Conservation (phyloP, 495 filamentous ascomycete species). For the Neurospora africana region DNA sequence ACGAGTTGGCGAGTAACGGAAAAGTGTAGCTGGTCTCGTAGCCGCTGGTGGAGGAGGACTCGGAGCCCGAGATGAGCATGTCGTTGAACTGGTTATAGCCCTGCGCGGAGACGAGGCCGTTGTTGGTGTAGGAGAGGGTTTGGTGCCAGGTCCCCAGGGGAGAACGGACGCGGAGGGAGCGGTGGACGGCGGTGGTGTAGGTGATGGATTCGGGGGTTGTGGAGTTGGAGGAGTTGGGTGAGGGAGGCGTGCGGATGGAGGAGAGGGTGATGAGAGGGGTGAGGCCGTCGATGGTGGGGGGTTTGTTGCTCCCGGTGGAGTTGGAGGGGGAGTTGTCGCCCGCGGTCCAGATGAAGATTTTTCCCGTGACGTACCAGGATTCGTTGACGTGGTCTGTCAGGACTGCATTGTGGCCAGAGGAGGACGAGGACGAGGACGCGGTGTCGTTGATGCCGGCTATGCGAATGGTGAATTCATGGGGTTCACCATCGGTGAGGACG, state of each 20-base stretch:
- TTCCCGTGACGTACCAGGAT: conserved; percentile 71
- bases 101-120: conserved; percentile 44
- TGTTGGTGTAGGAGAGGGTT: conserved; percentile 46
- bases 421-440: conserved; percentile 25
- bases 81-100: conserved; percentile 54
- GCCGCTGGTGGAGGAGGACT: conserved; percentile 31
- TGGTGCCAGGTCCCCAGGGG: conserved; percentile 55
- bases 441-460: conserved; percentile 52
- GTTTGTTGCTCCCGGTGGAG: conserved; percentile 33
- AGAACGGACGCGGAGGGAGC: conserved; percentile 46
- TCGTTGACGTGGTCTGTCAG: conserved; percentile 51
- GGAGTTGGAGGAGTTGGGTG: conserved; percentile 34
- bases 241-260: conserved; percentile 26
- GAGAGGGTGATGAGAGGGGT: conserved; percentile 21
- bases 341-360: conserved; percentile 2
- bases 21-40: conserved; percentile 47
- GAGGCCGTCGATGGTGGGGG: conserved; percentile 14
- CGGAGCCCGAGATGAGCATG: conserved; percentile 50
- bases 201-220: conserved; percentile 36
- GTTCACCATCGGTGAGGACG: conserved; percentile 49
- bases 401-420: not conserved
- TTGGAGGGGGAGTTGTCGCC: conserved; percentile 21
- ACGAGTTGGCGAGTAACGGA: conserved; percentile 50
- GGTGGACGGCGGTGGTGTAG: conserved; percentile 48
- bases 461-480: conserved; percentile 62